Percentiles rank a stretch among this genome's conserved stretches.
These are phyloP conservation scores for Lentinus brumalis DNA, from an alignment of 768 basidiomycete genomes.

Conservation along the genomic window DNA sequence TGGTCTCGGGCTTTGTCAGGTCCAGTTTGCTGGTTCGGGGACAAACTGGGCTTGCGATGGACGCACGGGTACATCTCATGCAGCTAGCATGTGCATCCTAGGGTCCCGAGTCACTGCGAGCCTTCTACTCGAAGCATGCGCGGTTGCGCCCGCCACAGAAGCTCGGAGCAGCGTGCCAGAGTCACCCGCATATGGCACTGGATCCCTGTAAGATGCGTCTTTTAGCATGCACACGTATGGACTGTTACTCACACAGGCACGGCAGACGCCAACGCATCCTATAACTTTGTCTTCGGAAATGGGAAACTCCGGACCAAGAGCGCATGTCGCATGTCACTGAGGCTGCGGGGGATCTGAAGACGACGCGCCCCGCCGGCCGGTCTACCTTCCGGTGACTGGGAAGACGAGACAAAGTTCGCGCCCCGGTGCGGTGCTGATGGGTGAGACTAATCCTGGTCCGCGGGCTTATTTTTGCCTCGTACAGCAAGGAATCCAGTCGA, in stretches of 20 bases:
- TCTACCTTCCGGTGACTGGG: neutral
- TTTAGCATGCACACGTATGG: neutral
- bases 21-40: neutral
- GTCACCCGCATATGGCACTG: neutral
- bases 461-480: conserved; percentile 13
- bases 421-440: conserved; percentile 6
- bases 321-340: neutral
- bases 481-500: neutral
- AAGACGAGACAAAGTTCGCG: neutral
- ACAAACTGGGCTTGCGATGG: neutral
- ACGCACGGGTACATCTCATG: neutral
- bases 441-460: conserved; percentile 18
- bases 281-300: neutral
- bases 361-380: neutral
- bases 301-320: neutral
- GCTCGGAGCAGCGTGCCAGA: neutral
- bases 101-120: neutral
- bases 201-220: conserved; percentile 6
- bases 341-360: neutral
- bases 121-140: neutral
- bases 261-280: neutral
- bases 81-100: neutral
- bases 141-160: conserved; percentile 1
- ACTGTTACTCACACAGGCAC: neutral
- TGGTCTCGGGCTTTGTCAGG: too few species aligned